A percentile compares a stretch with the other conserved stretches of the same genome.
Conservation (phyloP, 176 grass and related monocot species). For the Dactylis glomerata region DNA sequence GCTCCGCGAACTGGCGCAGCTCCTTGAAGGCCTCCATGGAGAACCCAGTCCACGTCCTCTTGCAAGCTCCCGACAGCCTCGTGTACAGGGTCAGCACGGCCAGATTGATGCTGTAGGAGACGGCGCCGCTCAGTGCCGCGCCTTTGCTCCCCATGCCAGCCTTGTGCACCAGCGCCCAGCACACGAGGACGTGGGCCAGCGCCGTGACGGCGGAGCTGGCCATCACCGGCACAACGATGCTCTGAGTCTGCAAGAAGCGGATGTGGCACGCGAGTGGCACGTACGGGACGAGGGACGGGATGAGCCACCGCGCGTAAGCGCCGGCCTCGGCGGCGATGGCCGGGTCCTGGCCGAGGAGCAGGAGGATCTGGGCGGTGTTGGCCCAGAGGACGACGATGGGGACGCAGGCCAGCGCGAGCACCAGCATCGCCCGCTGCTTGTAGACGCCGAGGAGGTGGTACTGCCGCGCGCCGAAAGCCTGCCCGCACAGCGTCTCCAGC, state of each 20-base stretch:
- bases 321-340: slow-evolving; percentile 34
- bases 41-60: background rate
- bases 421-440: background rate
- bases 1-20: background rate
- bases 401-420: background rate
- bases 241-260: background rate
- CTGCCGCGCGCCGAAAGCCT: slow-evolving; percentile 1
- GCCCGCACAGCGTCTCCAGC: slow-evolving; percentile 6
- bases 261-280: slow-evolving; percentile 44
- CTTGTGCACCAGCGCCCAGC: background rate
- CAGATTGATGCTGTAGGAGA: background rate
- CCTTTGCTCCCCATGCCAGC: background rate
- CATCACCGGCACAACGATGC: slow-evolving; percentile 1
- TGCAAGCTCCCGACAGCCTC: background rate
- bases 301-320: slow-evolving; percentile 52
- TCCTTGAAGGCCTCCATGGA: slow-evolving; percentile 22
- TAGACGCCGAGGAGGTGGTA: slow-evolving; percentile 1
- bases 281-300: slow-evolving; percentile 57
- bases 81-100: background rate
- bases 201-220: background rate
- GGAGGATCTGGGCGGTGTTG: background rate
- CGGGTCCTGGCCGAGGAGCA: background rate
- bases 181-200: background rate
- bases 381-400: background rate
- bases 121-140: background rate